Evolutionary conservation across 495 filamentous ascomycete species (phyloP).

Genomic region (Aspergillus ellipticus): DNA sequence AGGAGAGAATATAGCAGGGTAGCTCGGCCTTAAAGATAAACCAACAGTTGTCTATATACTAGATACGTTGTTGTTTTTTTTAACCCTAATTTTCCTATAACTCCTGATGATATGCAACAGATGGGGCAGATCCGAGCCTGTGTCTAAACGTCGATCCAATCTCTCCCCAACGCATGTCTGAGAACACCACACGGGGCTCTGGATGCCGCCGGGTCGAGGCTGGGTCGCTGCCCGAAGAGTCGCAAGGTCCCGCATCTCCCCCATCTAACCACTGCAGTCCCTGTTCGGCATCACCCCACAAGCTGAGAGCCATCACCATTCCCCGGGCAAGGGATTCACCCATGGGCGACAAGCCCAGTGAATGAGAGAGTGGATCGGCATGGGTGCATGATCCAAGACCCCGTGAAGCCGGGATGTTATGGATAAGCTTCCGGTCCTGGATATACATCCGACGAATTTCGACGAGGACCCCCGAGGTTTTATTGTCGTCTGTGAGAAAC

Average conservation of each 20-base stretch:
- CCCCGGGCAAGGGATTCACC: conserved; percentile 40
- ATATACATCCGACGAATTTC: conserved; percentile 8
- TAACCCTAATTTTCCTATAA: no score
- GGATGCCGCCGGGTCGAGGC: neutral
- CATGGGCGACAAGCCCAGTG: conserved; percentile 1
- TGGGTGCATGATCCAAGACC: neutral
- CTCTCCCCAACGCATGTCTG: conserved; percentile 6
- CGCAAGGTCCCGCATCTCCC: conserved; percentile 54
- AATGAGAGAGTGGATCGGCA: neutral
- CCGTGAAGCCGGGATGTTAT: neutral
- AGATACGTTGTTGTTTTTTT: no score
- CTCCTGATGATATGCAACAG: no score
- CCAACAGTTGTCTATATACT: no score
- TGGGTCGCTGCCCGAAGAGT: conserved; percentile 14
- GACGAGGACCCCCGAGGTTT: neutral
- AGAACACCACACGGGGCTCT: conserved; percentile 2
- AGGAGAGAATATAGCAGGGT: no score
- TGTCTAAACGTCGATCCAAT: conserved; percentile 4
- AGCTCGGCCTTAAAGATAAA: no score
- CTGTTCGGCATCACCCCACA: conserved; percentile 57
- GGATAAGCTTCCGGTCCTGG: conserved; percentile 4
- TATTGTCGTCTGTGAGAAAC: conserved; percentile 6
- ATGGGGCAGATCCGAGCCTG: no score
- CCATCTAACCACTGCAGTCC: conserved; percentile 63
- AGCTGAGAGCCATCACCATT: conserved; percentile 60